These are phyloP conservation scores for Clavispora phyllophila DNA, from an alignment of 805 yeast genomes.

Conservation along the genomic window DNA sequence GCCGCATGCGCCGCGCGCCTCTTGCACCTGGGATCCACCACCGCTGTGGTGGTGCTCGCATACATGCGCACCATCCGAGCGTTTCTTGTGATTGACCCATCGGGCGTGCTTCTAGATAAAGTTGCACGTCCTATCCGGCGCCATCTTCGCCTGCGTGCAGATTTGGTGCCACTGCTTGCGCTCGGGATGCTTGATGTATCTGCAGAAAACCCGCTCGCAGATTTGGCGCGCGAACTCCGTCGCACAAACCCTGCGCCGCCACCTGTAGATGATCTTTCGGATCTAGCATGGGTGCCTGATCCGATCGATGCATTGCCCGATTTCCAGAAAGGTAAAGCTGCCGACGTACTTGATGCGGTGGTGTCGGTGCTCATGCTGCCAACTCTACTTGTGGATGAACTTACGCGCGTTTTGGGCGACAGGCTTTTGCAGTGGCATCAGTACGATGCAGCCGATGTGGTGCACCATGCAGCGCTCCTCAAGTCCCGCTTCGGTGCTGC, in stretches of 20 bases:
- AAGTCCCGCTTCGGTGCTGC: conserved; percentile 62
- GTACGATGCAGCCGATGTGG: conserved; percentile 37
- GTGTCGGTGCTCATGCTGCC: conserved; percentile 69
- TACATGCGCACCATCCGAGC: conserved; percentile 70
- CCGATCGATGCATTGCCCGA: conserved; percentile 90
- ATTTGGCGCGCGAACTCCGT: conserved; percentile 51
- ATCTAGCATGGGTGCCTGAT: conserved; percentile 72
- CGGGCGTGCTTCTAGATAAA: conserved; percentile 75
- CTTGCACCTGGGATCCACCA: conserved; percentile 77
- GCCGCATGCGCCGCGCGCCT: conserved; percentile 40
- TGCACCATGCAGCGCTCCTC: conserved; percentile 45
- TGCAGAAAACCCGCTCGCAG: conserved; percentile 40
- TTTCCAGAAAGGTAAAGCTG: conserved; percentile 54
- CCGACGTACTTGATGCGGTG: conserved; percentile 67
- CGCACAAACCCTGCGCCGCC: conserved; percentile 9
- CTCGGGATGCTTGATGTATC: conserved; percentile 56
- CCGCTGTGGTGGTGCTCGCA: conserved; percentile 62
- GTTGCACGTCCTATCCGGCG: conserved; percentile 72
- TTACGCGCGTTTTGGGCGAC: conserved; percentile 55
- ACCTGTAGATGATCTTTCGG: conserved; percentile 37
- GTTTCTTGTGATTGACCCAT: conserved; percentile 74
- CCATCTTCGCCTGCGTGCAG: conserved; percentile 67
- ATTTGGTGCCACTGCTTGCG: conserved; percentile 66
- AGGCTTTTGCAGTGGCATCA: conserved; percentile 43
- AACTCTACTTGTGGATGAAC: conserved; percentile 59